Base-by-base conservation (phyloP, 805 yeast species). In the Pichia heedii region DNA sequence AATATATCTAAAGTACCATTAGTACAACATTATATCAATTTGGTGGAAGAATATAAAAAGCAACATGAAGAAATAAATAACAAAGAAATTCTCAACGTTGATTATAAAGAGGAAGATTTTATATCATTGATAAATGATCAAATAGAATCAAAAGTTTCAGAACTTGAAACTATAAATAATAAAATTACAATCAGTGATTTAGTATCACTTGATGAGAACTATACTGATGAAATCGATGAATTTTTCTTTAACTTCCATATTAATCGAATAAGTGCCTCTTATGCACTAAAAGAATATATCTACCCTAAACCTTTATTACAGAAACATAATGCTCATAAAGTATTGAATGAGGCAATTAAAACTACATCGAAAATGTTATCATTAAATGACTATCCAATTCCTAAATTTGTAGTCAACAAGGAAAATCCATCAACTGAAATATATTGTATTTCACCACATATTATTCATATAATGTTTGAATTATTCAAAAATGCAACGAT, bases 401-500 rank as follows among this genome's bases (percentile, higher is more conserved):
- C 62, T 3, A 51, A 46, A n/a, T 53, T 59, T 36, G 8, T 40
- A 45, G 13, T 42, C 13, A 4, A 27, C 7, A 30, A 36, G 12
- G 15, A 22, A 12, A 7, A 21, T 2, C 6, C 32, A 36, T 33
- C 34, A 15, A 12, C 44, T 12, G 21, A 36, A n/a, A 44, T 56
- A 2, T 37, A 40, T 16, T 58, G 65, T 45, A 46, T 60, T 18
- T 51, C 62, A 8, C 57, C 57, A 9, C 64, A 60, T 41, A 43
- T 60, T 10, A 50, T 50, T 22, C 65, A 60, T 40, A 55, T 60
- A 4, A 50, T 60, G 20, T 60, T 60, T 47, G 65, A 60, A 39
- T 43, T 60, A 16, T 48, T 58, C 20, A 60, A 60, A 40, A 60
- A 60, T 45, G 52, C 65, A 10, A 50, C 60, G 1, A 41, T 60